Conservation (phyloP, 2,329 filamentous ascomycete genomes). For the Stenocarpella maydis region DNA sequence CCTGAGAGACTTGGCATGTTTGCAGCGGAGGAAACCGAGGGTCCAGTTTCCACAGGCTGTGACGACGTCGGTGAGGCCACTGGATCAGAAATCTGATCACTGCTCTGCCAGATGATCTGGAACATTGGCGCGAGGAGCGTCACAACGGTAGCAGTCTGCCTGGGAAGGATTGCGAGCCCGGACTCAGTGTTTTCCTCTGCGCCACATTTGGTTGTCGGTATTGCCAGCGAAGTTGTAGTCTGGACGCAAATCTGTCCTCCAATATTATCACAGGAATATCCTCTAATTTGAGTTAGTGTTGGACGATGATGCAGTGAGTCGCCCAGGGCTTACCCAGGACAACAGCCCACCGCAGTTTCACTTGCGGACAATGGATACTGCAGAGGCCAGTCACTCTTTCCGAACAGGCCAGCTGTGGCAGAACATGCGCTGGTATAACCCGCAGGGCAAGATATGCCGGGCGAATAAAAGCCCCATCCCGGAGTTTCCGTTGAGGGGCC, state of each 20-base stretch:
- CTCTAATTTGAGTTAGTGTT: slow-evolving; percentile 9
- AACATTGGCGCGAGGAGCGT: slow-evolving; percentile 28
- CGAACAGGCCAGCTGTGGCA: slow-evolving; percentile 3
- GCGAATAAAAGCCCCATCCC: slow-evolving; percentile 25
- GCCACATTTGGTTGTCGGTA: slow-evolving; percentile 16
- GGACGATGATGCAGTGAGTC: not conserved
- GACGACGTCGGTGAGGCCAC: not conserved
- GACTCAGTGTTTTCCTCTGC: not conserved
- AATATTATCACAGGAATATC: slow-evolving; percentile 5
- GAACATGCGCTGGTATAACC: slow-evolving; percentile 22
- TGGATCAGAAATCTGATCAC: not conserved
- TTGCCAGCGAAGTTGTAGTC: not conserved
- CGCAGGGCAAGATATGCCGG: slow-evolving; percentile 9
- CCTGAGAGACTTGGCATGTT: not conserved
- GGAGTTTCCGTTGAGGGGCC: not conserved
- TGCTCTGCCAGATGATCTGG: slow-evolving; percentile 20
- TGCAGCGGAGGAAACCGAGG: not conserved
- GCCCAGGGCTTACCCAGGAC: not conserved
- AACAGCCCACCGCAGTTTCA: slow-evolving; percentile 28
- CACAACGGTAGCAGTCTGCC: slow-evolving; percentile 8
- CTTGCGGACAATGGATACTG: not conserved
- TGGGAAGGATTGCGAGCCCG: not conserved
- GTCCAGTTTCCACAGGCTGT: not conserved
- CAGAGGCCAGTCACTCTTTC: not conserved
- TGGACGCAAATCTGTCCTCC: slow-evolving; percentile 23